Evolutionary conservation across 2,329 filamentous ascomycete species (phyloP), one percentile per base, ranked within the genome.

Genomic region (Verticillium tricorpus): DNA sequence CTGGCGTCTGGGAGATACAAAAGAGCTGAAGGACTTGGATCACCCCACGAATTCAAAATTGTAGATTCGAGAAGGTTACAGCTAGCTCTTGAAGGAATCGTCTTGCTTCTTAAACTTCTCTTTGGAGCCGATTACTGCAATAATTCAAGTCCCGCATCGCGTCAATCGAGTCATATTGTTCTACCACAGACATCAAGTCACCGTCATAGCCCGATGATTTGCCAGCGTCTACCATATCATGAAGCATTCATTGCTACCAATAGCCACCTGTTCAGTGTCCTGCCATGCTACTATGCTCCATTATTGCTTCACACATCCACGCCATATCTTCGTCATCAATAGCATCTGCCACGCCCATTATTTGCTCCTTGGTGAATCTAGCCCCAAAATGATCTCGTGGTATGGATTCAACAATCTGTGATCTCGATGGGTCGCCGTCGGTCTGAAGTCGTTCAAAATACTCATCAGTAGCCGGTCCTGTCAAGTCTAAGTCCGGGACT

Each of bases 261-360:
- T 45, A n/a, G 17, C n/a, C 15, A n/a, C 39, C 40, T n/a, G 1
- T 50, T 50, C 40, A 45, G 34, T 25, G 25, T 34, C 9, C 37
- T 64, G 77, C 76, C 74, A 79, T 50, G 9, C 78, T 79, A 56
- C 74, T 69, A 64, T 79, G 77, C 56, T 80, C 77, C 37, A 78
- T 72, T 61, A 81, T 76, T 0, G 76, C 76, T 59, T 80, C 78
- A 0, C 76, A 79, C 39, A 82, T 70, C 77, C 79, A 82, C 45
- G 81, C 78, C 2, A 77, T 77, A 35, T 79, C 76, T 57, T 65
- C 72, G 3, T 70, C 69, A 1, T 78, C 80, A 61, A 82, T 81
- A 14, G 78, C 80, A 56, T 82, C 77, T 0, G 79, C 78, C 63
- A 82, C 74, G 3, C 78, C 78, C 64, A 81, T 74, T 45, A 82